phyloP scores from a whole-genome alignment of 2,329 filamentous ascomycete species.

The Fusarium vanettenii region DNA sequence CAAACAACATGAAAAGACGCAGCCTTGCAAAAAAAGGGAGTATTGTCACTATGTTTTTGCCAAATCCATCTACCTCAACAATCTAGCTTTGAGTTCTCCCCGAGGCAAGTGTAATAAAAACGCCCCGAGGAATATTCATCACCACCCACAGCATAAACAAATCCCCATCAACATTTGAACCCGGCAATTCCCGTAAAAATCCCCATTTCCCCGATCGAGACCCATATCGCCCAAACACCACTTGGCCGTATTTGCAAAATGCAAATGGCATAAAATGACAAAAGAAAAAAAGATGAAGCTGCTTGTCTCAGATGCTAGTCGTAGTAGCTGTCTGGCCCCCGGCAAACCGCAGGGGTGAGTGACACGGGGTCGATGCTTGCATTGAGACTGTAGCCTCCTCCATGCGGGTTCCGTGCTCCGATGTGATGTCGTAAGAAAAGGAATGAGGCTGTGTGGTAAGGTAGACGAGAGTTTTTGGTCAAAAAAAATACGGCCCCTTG shows the following conservation, averaged over 20 bases:
- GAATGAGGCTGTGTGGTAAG: constrained; percentile 13
- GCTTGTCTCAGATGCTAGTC: constrained; percentile 11
- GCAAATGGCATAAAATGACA: constrained; percentile 10
- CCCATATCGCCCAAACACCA: constrained; percentile 41
- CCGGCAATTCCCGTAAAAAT: constrained; percentile 17
- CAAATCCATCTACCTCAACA: constrained; percentile 15
- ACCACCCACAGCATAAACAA: constrained; percentile 8
- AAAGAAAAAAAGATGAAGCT: constrained; percentile 2
- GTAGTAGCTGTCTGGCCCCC: not conserved
- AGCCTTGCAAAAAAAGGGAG: not conserved
- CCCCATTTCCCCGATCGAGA: constrained; percentile 20
- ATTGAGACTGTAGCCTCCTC: constrained; percentile 37
- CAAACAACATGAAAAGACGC: constrained; percentile 4
- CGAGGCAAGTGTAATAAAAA: not conserved
- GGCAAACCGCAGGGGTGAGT: constrained; percentile 21
- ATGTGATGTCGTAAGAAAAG: constrained; percentile 16
- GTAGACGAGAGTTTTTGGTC: constrained; percentile 2
- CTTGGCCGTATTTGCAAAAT: constrained; percentile 27
- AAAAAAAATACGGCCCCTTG: constrained; percentile 8
- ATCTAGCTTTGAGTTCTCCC: constrained; percentile 2
- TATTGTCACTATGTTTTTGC: constrained; percentile 14
- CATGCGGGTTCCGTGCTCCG: constrained; percentile 15
- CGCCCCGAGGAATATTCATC: constrained; percentile 1
- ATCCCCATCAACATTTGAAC: constrained; percentile 14
- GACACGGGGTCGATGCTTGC: constrained; percentile 22